Base-by-base conservation (phyloP, 2,329 filamentous ascomycete genomes). In the Ascochyta pisi region DNA sequence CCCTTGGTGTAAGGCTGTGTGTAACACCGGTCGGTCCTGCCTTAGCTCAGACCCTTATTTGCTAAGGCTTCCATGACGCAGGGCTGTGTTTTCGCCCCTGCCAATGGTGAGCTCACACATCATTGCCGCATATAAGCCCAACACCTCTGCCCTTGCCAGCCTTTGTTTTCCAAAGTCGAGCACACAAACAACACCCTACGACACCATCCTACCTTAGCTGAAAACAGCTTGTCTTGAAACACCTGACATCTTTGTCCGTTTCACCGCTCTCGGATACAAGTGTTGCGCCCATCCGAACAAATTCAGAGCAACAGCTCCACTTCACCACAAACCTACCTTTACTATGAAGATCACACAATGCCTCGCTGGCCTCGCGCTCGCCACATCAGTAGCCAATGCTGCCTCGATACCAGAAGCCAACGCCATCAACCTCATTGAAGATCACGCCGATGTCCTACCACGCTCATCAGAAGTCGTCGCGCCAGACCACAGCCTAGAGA, bases 401-500 rank as follows among this genome's bases (percentile, higher is more conserved):
- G 64, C 61, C 12, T 73, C 71, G 7, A 56, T 75, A 51, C 67
- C 70, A 15, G 64, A 72, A 33, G 27, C 55, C 22, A 58, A 67
- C 49, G 67, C 69, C 10, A 51, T 74, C 41, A 58, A 54, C 19
- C 23, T 66, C 1, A 61, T 68, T 26, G 61, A 64, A 29, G 63
- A 59, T 8, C 66, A 62, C 46, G 60, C 50, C 29, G 59, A 53
- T 34, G 57, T 34, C 38, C 55, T 46, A 26, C 56, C 64, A 12
- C 60, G 55, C 16, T 61, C 63, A 34, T 50, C 66, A 24, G 64
- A 65, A 33, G 54, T 74, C 38, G 50, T 74, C 31, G 63, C 73
- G 4, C 66, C 73, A 38, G 69, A 73, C 22, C 57, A 74, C 58
- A 65, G 67, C 10, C 54, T 77, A 45, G 71, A 74, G 52, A 73